Evolutionary conservation across 1,139 yeast genomes (phyloP), one percentile per base, ranked within the genome.

Genomic region (Hemisphaericaspora subhashii): DNA sequence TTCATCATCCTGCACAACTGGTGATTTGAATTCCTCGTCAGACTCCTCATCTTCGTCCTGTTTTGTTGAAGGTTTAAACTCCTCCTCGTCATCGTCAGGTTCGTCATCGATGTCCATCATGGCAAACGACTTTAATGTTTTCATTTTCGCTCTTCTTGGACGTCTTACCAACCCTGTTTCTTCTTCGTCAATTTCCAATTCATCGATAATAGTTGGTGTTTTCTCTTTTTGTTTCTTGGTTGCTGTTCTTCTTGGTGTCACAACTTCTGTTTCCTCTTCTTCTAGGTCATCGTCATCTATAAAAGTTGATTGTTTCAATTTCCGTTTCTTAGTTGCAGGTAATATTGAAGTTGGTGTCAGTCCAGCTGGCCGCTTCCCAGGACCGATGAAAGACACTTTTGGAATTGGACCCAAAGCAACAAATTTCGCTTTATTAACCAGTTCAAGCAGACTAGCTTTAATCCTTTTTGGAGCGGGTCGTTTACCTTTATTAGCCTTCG

Each of bases 351-450:
- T n/a, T n/a, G 32, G 46, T 10, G 16, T 20, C 8, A 50, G 47
- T 46, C 40, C 32, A 39, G 36, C 29, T 24, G 46, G 45, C 38
- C 56, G 48, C 36, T 51, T 57, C 35, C 46, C 53, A n/a, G 21
- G 26, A 43, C 35, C 25, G 7, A 27, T 20, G 21, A 60, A 46
- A 3, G 52, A 41, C 2, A 60, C 61, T 11, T 40, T 45, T 0
- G 68, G 60, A 1, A 55, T 48, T 30, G 58, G 64, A 2, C 65
- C 68, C 13, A 62, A 42, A 1, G 63, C 46, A 3, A 43, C 39
- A 33, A 44, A 45, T 17, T 51, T 40, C 25, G 53, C 49, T 37
- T 47, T 51, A 35, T 65, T 59, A 41, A 69, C 48, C 15, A 51
- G 33, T 4, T 29, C 21, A 15, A 51, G 30, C 9, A 16, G 15